A percentile compares a stretch with the other conserved stretches of the same genome.
phyloP scores from a whole-genome alignment of 1,284 basidiomycete genomes.

The Boletus smithii region DNA sequence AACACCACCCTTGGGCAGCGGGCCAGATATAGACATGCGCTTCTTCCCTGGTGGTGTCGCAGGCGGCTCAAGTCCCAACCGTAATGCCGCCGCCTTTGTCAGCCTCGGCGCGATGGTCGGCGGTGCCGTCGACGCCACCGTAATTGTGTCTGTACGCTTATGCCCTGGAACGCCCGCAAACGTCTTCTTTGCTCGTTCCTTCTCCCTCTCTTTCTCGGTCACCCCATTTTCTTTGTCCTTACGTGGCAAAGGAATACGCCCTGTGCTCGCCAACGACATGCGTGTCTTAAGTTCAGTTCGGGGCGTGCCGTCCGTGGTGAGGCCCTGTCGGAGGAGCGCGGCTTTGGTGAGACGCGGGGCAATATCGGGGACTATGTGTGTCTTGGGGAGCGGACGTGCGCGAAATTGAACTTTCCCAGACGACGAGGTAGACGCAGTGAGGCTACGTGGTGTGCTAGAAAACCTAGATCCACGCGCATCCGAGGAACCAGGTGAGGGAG shows the following conservation, averaged over 20 bases:
- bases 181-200: constrained; percentile 57
- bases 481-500: constrained; percentile 41
- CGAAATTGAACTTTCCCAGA: constrained; percentile 56
- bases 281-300: constrained; percentile 21
- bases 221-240: constrained; percentile 27
- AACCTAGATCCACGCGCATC: constrained; percentile 22
- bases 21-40: constrained; percentile 20
- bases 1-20: constrained; percentile 12
- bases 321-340: constrained; percentile 69
- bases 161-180: constrained; percentile 77
- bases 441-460: constrained; percentile 19
- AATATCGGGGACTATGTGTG: constrained; percentile 61
- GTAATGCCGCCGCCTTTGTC: constrained; percentile 67
- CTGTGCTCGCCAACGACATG: constrained; percentile 34
- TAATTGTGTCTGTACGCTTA: constrained; percentile 61
- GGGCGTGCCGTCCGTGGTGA: constrained; percentile 35
- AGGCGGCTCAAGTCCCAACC: constrained; percentile 49
- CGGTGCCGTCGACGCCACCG: constrained; percentile 70
- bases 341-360: constrained; percentile 75
- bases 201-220: constrained; percentile 45
- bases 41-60: constrained; percentile 36
- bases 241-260: constrained; percentile 27
- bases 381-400: constrained; percentile 68
- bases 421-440: constrained; percentile 21
- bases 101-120: constrained; percentile 70